Evolutionary conservation across 768 basidiomycete genomes (phyloP), one percentile per base, ranked within the genome.

Genomic region (Exsudoporus frostii): DNA sequence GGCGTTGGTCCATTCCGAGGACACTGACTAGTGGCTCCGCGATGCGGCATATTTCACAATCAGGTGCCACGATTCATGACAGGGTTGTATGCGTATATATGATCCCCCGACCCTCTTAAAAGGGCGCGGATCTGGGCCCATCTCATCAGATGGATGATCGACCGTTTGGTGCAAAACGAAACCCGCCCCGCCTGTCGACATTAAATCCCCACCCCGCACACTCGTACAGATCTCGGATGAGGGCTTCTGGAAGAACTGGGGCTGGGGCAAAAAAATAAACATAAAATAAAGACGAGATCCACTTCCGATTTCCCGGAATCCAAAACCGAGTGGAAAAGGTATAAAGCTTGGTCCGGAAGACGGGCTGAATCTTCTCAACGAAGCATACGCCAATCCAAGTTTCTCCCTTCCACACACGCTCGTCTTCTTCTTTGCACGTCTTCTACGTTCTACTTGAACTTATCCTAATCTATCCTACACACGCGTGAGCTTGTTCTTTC

Each of bases 91-190:
- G 58, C 15, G 41, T 47, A 47, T 59, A 47, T 59, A 67, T 55
- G 53, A 50, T 58, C 29, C 52, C 50, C 62, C 46, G 51, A 49
- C 45, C 51, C 44, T 48, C 41, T 45, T 42, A 56, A 51, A 50
- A 44, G 42, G 63, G 42, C 45, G 48, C 45, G 54, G 50, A 56
- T 65, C 66, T 57, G 45, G 52, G 20, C n/a, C n/a, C 36, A 56
- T 49, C 49, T 48, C 53, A 61, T 67, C 58, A 54, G 52, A 56
- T 62, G 46, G 47, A 15, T 46, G 60, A 67, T 68, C 64, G 55
- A 57, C 53, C 36, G 45, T 34, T 54, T 51, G 41, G 49, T 37
- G 19, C 47, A 59, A 42, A 45, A 9, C 27, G 44, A 53, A 50
- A 44, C 40, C n/a, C 48, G 50, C 57, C 27, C 11, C 42, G 44